phyloP scores from a whole-genome alignment of 2,329 filamentous ascomycete genomes.

The Monilinia fructicola region DNA sequence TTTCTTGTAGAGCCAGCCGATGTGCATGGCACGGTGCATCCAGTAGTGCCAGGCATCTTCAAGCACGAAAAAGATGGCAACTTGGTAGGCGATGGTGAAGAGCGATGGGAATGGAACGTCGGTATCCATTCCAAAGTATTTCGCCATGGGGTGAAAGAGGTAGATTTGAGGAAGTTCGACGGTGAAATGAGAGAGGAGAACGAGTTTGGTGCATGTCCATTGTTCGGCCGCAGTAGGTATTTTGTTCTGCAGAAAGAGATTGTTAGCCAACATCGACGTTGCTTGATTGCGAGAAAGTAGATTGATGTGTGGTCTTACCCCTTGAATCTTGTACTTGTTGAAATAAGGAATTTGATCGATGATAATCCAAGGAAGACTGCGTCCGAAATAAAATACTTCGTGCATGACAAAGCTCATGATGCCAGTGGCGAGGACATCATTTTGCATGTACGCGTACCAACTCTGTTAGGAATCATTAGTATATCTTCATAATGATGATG shows the following conservation, averaged over 20 bases:
- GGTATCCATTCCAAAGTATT: slow-evolving; percentile 85
- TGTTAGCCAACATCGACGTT: neutral
- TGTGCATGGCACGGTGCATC: slow-evolving; percentile 89
- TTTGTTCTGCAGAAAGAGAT: slow-evolving; percentile 50
- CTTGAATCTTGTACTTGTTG: slow-evolving; percentile 92
- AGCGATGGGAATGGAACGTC: slow-evolving; percentile 84
- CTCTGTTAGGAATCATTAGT: slow-evolving; percentile 48
- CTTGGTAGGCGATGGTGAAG: slow-evolving; percentile 87
- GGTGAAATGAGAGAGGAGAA: slow-evolving; percentile 93
- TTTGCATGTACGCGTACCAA: slow-evolving; percentile 98
- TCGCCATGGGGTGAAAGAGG: slow-evolving; percentile 97
- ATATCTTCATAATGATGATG: slow-evolving; percentile 3
- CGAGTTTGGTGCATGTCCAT: slow-evolving; percentile 88
- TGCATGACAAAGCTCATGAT: slow-evolving; percentile 98
- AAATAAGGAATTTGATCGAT: slow-evolving; percentile 86
- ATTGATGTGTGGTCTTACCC: slow-evolving; percentile 34
- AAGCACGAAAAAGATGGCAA: slow-evolving; percentile 89
- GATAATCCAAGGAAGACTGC: slow-evolving; percentile 83
- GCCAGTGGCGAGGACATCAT: slow-evolving; percentile 92
- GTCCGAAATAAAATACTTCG: slow-evolving; percentile 91
- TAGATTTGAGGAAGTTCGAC: slow-evolving; percentile 98
- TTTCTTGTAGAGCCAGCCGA: slow-evolving; percentile 89
- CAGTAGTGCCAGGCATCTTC: slow-evolving; percentile 99
- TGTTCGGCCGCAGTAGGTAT: slow-evolving; percentile 91
- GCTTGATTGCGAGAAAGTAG: neutral